A percentile compares a stretch with the other conserved stretches of the same genome.
These are phyloP conservation scores for Nymphaea thermarum DNA, from an alignment of 164 flowering plant species.

Conservation along the genomic window DNA sequence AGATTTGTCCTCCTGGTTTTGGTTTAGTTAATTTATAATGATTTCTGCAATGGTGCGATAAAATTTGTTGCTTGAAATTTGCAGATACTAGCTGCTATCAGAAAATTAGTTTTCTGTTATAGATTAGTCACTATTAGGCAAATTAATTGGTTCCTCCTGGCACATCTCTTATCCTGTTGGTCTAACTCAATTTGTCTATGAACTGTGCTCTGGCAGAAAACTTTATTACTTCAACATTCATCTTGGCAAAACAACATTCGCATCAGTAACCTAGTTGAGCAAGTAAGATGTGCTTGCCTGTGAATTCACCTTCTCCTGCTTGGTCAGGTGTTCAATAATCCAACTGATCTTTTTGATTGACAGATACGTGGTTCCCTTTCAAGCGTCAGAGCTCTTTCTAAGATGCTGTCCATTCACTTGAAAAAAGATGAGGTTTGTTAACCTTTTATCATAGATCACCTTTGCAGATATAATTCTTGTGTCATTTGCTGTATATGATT, in stretches of 20 bases:
- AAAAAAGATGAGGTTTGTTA: conserved; percentile 64
- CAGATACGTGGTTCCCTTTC: conserved; percentile 94
- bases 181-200: no score
- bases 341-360: background rate
- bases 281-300: conserved; percentile 31
- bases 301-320: background rate
- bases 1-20: no score
- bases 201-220: conserved; percentile 37
- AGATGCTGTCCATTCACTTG: conserved; percentile 60
- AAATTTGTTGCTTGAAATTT: no score
- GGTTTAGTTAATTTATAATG: no score
- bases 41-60: no score
- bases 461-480: background rate
- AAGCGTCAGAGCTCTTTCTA: conserved; percentile 67
- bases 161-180: no score
- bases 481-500: no score
- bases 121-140: no score
- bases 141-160: no score
- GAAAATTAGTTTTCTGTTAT: no score
- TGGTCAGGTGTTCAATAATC: background rate
- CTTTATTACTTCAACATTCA: conserved; percentile 79
- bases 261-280: conserved; percentile 82
- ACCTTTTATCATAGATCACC: background rate
- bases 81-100: no score
- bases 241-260: conserved; percentile 93